phyloP scores from a whole-genome alignment of 164 flowering plant genomes.

The Magnolia officinalis region DNA sequence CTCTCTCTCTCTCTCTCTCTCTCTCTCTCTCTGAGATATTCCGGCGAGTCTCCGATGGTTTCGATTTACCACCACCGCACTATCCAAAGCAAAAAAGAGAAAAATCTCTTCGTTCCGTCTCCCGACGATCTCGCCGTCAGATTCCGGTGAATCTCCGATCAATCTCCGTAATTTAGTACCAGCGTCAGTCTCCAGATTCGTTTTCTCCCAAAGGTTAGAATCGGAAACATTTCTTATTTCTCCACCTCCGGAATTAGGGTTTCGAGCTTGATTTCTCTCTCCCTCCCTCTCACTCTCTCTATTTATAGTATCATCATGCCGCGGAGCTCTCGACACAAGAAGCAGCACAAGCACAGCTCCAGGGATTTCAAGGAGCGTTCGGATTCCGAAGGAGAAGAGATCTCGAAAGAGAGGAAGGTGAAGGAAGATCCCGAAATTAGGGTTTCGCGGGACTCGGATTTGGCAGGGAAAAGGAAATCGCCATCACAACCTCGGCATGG shows the following conservation, averaged over 20 bases:
- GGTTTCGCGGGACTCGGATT: conserved; percentile 22
- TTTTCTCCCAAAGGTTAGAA: not conserved
- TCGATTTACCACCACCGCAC: not conserved
- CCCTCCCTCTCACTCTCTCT: not conserved
- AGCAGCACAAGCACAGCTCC: conserved; percentile 50
- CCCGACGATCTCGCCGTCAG: not conserved
- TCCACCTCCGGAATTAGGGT: not conserved
- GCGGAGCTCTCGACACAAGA: conserved; percentile 59
- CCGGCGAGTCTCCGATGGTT: not conserved
- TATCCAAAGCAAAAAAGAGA: not conserved
- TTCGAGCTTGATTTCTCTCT: not conserved
- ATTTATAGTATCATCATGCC: conserved; percentile 37
- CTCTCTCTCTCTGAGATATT: not conserved
- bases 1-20: not conserved
- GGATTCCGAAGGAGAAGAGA: conserved; percentile 23
- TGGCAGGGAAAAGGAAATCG: conserved; percentile 22
- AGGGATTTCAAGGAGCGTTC: conserved; percentile 34
- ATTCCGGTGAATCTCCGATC: not conserved
- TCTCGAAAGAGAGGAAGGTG: conserved; percentile 19
- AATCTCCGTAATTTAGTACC: not conserved
- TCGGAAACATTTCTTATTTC: not conserved
- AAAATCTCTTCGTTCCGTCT: not conserved
- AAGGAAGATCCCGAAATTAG: conserved; percentile 17
- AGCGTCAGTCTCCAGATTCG: not conserved
- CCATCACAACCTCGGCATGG: conserved; percentile 1